These are phyloP conservation scores for Cryptococcus sp. DNA, from an alignment of 1,284 basidiomycete genomes.

Conservation along the genomic window DNA sequence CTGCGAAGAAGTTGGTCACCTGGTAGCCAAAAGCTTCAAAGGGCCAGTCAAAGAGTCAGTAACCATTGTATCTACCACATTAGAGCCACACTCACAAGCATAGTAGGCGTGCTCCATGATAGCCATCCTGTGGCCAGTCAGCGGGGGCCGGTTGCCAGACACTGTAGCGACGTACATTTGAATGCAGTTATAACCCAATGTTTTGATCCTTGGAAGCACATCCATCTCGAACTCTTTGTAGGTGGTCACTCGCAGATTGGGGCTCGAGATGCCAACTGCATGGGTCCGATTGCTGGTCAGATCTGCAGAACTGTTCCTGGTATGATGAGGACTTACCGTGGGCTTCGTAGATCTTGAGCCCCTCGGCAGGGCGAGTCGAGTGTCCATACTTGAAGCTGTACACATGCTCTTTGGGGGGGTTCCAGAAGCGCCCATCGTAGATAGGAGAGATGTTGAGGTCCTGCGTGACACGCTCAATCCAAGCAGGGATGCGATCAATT, in stretches of 20 bases:
- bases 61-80: neutral
- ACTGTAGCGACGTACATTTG: constrained; percentile 58
- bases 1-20: constrained; percentile 96
- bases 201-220: constrained; percentile 80
- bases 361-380: constrained; percentile 47
- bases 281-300: neutral
- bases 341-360: constrained; percentile 89
- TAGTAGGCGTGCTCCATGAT: constrained; percentile 99
- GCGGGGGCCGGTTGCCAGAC: neutral
- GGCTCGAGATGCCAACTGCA: constrained; percentile 85
- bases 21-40: constrained; percentile 89
- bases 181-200: constrained; percentile 92
- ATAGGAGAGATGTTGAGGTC: constrained; percentile 83
- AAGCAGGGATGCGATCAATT: constrained; percentile 87
- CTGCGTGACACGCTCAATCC: constrained; percentile 94
- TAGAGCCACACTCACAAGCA: constrained; percentile 66
- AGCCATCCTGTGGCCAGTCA: constrained; percentile 62
- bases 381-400: constrained; percentile 77
- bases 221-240: constrained; percentile 93
- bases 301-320: neutral
- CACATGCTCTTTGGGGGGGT: constrained; percentile 66
- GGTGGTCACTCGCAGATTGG: constrained; percentile 80
- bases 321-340: constrained; percentile 55
- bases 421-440: constrained; percentile 98
- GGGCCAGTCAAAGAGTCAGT: constrained; percentile 8